Percentiles rank a stretch among this genome's conserved stretches.
These are phyloP conservation scores for Omphalea diandra DNA, from an alignment of 441 rosid genomes.

Conservation along the genomic window DNA sequence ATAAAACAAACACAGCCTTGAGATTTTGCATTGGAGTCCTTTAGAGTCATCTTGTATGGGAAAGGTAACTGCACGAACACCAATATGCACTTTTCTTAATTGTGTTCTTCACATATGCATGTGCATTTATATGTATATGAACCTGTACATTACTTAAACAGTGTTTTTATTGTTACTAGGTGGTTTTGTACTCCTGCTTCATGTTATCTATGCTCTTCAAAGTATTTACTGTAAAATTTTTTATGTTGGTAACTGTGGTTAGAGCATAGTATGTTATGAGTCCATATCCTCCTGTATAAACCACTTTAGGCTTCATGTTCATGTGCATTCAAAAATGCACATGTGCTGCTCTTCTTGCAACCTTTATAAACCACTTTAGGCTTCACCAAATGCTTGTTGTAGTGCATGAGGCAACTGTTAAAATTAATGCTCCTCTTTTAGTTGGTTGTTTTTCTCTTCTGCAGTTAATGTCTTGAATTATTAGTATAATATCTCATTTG, in stretches of 20 bases:
- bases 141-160: not conserved
- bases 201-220: not conserved
- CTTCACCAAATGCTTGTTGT: not conserved
- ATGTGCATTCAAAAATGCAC: not conserved
- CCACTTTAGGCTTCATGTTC: no score
- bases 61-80: no score
- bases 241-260: no score
- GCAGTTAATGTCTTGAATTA: no score
- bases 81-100: not conserved
- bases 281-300: no score
- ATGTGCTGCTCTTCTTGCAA: not conserved
- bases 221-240: not conserved
- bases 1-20: no score
- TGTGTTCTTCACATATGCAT: not conserved
- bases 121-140: not conserved
- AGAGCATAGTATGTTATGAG: no score
- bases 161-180: not conserved
- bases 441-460: not conserved
- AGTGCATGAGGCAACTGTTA: not conserved
- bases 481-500: not conserved
- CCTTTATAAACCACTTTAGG: not conserved
- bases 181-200: not conserved
- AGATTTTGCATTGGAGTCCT: no score
- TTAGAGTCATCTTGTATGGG: no score
- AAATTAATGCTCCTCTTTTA: not conserved